Conservation (phyloP, 2,329 filamentous ascomycete genomes). For the Epichloe baconii region DNA sequence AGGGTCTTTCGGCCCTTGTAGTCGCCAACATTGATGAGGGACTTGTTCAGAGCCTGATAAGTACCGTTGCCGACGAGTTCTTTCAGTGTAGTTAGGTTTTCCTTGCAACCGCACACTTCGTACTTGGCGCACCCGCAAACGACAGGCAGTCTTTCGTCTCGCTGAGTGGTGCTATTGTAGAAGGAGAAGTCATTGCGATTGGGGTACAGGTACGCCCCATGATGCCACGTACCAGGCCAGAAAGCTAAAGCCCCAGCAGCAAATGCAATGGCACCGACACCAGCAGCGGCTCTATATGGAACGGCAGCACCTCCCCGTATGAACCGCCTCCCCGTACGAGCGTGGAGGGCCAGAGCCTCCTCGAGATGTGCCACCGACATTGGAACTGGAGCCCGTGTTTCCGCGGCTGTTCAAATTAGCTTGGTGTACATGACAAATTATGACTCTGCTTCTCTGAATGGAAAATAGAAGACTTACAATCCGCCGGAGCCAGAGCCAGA, state of each 20-base stretch:
- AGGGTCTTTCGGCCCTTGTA: slow-evolving; percentile 36
- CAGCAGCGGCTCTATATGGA: slow-evolving; percentile 43
- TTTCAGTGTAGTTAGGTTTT: slow-evolving; percentile 43
- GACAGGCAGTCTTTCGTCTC: slow-evolving; percentile 22
- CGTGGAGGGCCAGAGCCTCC: slow-evolving; percentile 45
- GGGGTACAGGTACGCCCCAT: slow-evolving; percentile 48
- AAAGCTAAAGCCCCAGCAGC: slow-evolving; percentile 36
- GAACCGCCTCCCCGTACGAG: slow-evolving; percentile 48
- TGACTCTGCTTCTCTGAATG: too few relatives aligned
- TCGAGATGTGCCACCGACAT: slow-evolving; percentile 37
- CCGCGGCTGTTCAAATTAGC: slow-evolving; percentile 14
- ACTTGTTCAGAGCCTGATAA: slow-evolving; percentile 45
- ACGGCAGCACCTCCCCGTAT: slow-evolving; percentile 52
- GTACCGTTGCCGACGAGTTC: slow-evolving; percentile 53
- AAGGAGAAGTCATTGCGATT: slow-evolving; percentile 29
- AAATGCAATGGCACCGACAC: slow-evolving; percentile 40
- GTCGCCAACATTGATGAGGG: slow-evolving; percentile 44
- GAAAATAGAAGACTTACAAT: slow-evolving; percentile 5
- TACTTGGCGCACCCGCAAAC: slow-evolving; percentile 38
- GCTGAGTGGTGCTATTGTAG: slow-evolving; percentile 35
- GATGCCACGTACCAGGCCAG: slow-evolving; percentile 54
- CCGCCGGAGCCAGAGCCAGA: slow-evolving; percentile 4
- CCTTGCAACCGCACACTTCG: slow-evolving; percentile 52
- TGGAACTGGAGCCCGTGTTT: slow-evolving; percentile 19
- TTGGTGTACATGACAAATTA: not conserved